phyloP scores from a whole-genome alignment of 1,284 basidiomycete species.

The Irpex lacteus region DNA sequence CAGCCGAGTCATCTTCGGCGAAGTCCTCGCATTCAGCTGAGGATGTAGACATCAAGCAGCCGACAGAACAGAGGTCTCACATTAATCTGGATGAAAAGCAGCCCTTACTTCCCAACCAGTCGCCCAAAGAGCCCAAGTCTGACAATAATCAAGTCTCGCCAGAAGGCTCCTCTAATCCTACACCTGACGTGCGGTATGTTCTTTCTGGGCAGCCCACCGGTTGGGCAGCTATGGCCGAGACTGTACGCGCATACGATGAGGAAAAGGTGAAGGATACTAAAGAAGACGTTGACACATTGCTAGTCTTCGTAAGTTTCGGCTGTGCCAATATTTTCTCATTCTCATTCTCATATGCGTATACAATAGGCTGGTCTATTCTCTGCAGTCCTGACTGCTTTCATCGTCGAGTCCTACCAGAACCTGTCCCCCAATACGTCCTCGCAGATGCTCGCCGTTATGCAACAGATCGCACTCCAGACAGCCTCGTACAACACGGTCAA shows the following conservation, averaged over 20 bases:
- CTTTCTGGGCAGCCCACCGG: slow-evolving; percentile 11
- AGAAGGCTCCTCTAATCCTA: not conserved
- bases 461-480: slow-evolving; percentile 3
- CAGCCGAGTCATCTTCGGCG: not conserved
- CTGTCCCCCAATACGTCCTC: slow-evolving; percentile 1
- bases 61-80: not conserved
- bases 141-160: not conserved
- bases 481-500: not conserved
- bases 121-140: not conserved
- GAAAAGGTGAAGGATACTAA: slow-evolving; percentile 2
- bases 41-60: not conserved
- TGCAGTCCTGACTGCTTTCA: slow-evolving; percentile 8
- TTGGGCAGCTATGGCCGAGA: slow-evolving; percentile 1
- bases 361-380: slow-evolving; percentile 9
- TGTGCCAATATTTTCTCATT: not conserved
- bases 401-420: slow-evolving; percentile 6
- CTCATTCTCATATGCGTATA: not conserved
- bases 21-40: not conserved
- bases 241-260: slow-evolving; percentile 1
- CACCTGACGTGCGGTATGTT: not conserved
- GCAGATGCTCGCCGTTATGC: not conserved
- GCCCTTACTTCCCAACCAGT: not conserved
- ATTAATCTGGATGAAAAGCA: not conserved
- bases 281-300: slow-evolving; percentile 1
- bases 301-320: slow-evolving; percentile 1